phyloP scores from a whole-genome alignment of 306 rosid species.

The Neltuma alba region DNA sequence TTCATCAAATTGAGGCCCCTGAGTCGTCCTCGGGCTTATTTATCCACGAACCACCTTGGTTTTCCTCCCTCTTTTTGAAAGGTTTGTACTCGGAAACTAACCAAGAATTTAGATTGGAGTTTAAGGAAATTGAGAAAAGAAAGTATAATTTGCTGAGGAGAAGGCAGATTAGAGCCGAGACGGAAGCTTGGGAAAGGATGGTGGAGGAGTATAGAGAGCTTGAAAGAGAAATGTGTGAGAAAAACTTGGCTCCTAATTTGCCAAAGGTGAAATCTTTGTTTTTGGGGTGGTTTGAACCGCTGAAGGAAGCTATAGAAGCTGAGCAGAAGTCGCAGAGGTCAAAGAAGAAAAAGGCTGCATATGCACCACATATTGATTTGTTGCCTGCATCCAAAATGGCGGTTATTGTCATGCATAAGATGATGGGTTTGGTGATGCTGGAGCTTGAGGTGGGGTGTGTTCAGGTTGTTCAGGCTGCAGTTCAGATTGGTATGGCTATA shows the following conservation, averaged over 20 bases:
- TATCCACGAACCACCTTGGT: constrained; percentile 79
- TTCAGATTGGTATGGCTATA: constrained; percentile 77
- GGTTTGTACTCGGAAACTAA: constrained; percentile 41
- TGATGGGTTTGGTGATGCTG: constrained; percentile 71
- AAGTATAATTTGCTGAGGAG: constrained; percentile 64
- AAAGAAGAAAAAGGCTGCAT: constrained; percentile 61
- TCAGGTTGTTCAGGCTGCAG: constrained; percentile 79
- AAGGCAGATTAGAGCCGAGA: constrained; percentile 80
- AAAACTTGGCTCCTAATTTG: constrained; percentile 69
- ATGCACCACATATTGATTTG: constrained; percentile 65
- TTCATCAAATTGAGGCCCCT: constrained; percentile 33
- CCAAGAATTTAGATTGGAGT: constrained; percentile 50
- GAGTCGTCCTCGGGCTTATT: constrained; percentile 49
- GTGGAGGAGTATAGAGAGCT: constrained; percentile 77
- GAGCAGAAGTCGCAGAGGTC: constrained; percentile 61
- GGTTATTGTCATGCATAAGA: constrained; percentile 81
- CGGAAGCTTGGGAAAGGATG: constrained; percentile 87
- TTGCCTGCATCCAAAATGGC: constrained; percentile 78
- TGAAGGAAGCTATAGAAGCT: constrained; percentile 63
- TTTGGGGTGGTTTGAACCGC: constrained; percentile 86
- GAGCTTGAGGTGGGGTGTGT: constrained; percentile 74
- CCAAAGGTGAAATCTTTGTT: constrained; percentile 69
- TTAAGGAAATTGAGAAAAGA: constrained; percentile 45
- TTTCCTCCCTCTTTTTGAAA: constrained; percentile 60
- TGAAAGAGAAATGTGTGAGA: constrained; percentile 74